Evolutionary conservation across 352 stramenopile genomes (phyloP), one percentile per base, ranked within the genome.

Genomic region (Phytopythium oedochilum): DNA sequence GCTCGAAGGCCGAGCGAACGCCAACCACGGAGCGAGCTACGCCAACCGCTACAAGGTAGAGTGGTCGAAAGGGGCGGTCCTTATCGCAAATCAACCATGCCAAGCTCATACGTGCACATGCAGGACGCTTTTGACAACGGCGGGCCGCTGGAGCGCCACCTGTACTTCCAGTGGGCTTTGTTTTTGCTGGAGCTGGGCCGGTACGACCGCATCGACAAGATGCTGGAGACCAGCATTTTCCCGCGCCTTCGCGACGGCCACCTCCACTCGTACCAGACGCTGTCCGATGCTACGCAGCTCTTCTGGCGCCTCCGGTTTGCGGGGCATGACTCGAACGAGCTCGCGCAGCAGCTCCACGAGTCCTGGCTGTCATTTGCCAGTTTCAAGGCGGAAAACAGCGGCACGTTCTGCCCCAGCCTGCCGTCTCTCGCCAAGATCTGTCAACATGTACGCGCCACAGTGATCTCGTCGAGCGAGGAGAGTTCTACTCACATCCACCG

Each of bases 251-350:
- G 50, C 6, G 61, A 88, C 9, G 68, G 50, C n/a, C 43, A 54
- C 20, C 50, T 55, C 8, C 76, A 92, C 56, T 73, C 81, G 9
- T 64, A 83, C 15, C 66, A 61, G 6, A 81, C 71, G n/a, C 58
- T 94, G 15, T 76, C 73, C 34, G 81, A 95, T 26, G 77, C 75
- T 2, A 93, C 81, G 10, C 85, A 95, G 58, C 65, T 95, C 25
- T 93, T 86, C 53, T 95, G 85, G 85, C 83, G 85, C 34, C 66
- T 95, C 32, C 78, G 84, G 12, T 91, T 95, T 55, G 82, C 79
- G 10, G 79, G 75, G 6, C 68, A 91, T 23, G 75, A 91, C 40
- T 74, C 69, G 1, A 55, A 52, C 6, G 64, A 82, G 44, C 54
- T 91, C 53, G 68, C 75, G 22, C 61, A 88, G n/a, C 73, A 83